A percentile compares a stretch with the other conserved stretches of the same genome.
Evolutionary conservation across 208 protist genomes (phyloP).

Genomic region (Trypanosoma grayi): DNA sequence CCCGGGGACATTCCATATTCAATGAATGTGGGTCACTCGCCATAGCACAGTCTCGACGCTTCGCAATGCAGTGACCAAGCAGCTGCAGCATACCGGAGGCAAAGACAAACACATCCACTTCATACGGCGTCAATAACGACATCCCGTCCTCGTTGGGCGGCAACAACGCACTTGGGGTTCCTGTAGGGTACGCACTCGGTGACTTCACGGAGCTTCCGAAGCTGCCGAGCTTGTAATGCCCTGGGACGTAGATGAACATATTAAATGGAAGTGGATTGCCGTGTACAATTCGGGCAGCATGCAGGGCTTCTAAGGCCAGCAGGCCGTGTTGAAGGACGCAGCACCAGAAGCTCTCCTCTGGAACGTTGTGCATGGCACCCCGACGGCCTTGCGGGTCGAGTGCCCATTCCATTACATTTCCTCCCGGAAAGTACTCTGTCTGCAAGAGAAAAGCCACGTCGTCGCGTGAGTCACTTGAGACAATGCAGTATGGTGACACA

Average conservation of each 20-base stretch:
- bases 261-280: conserved; percentile 49
- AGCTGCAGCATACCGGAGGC: conserved; percentile 22
- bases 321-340: conserved; percentile 34
- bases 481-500: conserved; percentile 10
- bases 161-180: conserved; percentile 6
- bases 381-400: conserved; percentile 17
- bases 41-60: too few species aligned
- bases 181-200: conserved; percentile 27
- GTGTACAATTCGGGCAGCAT: conserved; percentile 44
- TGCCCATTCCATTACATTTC: conserved; percentile 48
- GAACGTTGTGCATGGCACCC: conserved; percentile 4
- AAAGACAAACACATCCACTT: conserved; percentile 30
- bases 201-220: conserved; percentile 44
- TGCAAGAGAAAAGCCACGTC: conserved; percentile 49
- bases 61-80: conserved; percentile 3
- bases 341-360: conserved; percentile 28
- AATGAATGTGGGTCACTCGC: background rate
- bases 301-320: conserved; percentile 44
- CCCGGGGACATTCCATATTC: too few species aligned
- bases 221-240: conserved; percentile 47
- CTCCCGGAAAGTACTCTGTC: conserved; percentile 63
- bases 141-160: background rate
- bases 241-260: conserved; percentile 30
- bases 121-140: conserved; percentile 19
- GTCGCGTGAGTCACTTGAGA: conserved; percentile 9